These are phyloP conservation scores for Wallacemonas sp. DNA, from an alignment of 208 protist species.

Conservation along the genomic window DNA sequence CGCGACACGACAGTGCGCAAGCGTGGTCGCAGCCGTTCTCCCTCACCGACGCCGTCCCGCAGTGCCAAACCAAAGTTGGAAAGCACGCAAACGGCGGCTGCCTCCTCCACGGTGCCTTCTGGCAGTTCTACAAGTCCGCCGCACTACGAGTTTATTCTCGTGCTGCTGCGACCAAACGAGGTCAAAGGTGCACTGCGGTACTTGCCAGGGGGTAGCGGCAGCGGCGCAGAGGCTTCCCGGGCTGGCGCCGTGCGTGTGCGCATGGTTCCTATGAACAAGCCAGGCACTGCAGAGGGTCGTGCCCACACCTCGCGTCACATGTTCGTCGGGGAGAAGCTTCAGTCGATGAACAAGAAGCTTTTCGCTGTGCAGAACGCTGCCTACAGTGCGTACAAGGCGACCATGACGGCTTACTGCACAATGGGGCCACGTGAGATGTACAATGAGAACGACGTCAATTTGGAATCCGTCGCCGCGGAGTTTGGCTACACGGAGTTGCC, in stretches of 20 bases:
- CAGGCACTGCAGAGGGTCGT: background rate
- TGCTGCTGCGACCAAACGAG: slow-evolving; percentile 71
- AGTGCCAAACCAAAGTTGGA: background rate
- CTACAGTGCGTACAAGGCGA: slow-evolving; percentile 61
- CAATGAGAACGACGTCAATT: slow-evolving; percentile 44
- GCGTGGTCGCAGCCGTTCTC: slow-evolving; percentile 36
- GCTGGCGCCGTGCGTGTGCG: slow-evolving; percentile 23
- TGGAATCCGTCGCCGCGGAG: slow-evolving; percentile 62
- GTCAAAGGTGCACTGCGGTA: slow-evolving; percentile 30
- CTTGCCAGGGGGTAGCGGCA: slow-evolving; percentile 28
- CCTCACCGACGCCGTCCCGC: slow-evolving; percentile 12
- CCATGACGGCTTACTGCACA: slow-evolving; percentile 69
- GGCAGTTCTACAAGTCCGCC: background rate
- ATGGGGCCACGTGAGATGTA: slow-evolving; percentile 60
- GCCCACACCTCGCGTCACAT: slow-evolving; percentile 32
- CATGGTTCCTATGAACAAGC: slow-evolving; percentile 5
- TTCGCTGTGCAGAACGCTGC: slow-evolving; percentile 60
- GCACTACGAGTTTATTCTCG: slow-evolving; percentile 47
- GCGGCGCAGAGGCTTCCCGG: too few relatives aligned
- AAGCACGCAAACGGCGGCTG: background rate
- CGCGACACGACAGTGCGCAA: slow-evolving; percentile 23
- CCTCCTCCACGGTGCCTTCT: background rate
- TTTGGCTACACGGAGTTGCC: slow-evolving; percentile 71
- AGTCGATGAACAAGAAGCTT: slow-evolving; percentile 58
- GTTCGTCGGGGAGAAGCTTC: slow-evolving; percentile 53